Evolutionary conservation across 169 alveolate genomes (phyloP), one percentile per base, ranked within the genome.

Genomic region (Eimeria falciformis): DNA sequence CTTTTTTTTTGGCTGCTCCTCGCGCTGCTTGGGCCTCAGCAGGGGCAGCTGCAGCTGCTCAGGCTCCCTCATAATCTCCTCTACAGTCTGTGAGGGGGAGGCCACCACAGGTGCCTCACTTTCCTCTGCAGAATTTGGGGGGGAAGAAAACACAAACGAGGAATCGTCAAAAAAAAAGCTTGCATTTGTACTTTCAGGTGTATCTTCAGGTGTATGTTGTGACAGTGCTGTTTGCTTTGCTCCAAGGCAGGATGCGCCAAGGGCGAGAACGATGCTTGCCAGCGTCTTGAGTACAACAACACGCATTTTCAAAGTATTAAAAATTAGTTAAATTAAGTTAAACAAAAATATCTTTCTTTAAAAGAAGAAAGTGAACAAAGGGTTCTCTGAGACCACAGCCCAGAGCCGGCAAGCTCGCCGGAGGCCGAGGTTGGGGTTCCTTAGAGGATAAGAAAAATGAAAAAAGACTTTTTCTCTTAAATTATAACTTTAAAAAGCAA

Each of bases 141-240:
- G n/a, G n/a, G n/a, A n/a, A 29, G 69, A 58, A 58, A 29, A 58
- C 37, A 58, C 69, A 58, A 29, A 58, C 37, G 69, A 58, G 17
- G 69, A 23, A 5, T 58, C 69, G 23, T 58, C 69, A 29, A 58
- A 5, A 11, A 3, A n/a, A n/a, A n/a, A n/a, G n/a, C n/a, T n/a
- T n/a, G 69, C 5, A 11, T 4, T 11, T 3, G 69, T 58, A 3
- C 69, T 58, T 58, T 29, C 69, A 21, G 23, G 37, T 58, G 69
- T 29, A 25, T 18, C 75, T 65, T 33, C 75, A 18, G 75, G 21
- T 65, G 75, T 43, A n/a, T 65, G 75, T 43, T 65, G 75, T 12
- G 71, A 29, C 75, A 6, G 75, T 17, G 4, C 43, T n/a, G 75
- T 43, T 58, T n/a, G n/a, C n/a, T n/a, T n/a, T n/a, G n/a, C n/a